Percentiles rank a stretch among this genome's conserved stretches.
Evolutionary conservation across 306 rosid genomes (phyloP).

Genomic region (Neltuma alba): DNA sequence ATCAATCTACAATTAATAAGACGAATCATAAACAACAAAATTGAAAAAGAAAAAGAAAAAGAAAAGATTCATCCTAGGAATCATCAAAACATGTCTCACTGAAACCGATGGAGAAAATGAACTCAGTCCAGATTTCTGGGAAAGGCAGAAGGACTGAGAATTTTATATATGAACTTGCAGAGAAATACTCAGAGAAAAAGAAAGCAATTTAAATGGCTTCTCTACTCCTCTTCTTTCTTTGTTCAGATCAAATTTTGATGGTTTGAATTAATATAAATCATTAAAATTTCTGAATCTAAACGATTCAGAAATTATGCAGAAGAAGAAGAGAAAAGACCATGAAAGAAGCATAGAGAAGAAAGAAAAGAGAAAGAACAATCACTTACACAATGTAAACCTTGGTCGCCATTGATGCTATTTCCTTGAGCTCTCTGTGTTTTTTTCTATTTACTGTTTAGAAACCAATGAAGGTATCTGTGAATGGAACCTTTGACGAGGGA

Average conservation of each 20-base stretch:
- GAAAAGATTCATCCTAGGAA: not conserved
- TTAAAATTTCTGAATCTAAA: no score
- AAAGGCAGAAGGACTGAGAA: no score
- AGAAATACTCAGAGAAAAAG: slow-evolving; percentile 1
- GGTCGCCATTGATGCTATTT: slow-evolving; percentile 19
- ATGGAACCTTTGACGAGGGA: slow-evolving; percentile 43
- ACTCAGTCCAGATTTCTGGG: slow-evolving; percentile 36
- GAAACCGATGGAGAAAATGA: not conserved
- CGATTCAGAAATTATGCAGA: no score
- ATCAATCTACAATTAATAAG: not conserved
- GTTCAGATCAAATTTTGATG: no score
- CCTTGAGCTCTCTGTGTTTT: not conserved
- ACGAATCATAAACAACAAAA: not conserved
- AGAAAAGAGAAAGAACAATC: not conserved
- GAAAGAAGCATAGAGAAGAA: not conserved
- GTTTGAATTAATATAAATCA: no score
- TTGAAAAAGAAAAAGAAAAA: no score
- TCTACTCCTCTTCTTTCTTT: no score
- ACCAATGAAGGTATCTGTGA: slow-evolving; percentile 30
- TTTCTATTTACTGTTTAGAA: not conserved
- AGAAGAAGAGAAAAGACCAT: no score
- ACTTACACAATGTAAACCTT: not conserved
- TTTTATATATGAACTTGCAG: not conserved
- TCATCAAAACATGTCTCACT: not conserved
- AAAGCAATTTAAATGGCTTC: not conserved